These are phyloP conservation scores for Xerocomus spinulosus DNA, from an alignment of 768 basidiomycete species.

Conservation along the genomic window DNA sequence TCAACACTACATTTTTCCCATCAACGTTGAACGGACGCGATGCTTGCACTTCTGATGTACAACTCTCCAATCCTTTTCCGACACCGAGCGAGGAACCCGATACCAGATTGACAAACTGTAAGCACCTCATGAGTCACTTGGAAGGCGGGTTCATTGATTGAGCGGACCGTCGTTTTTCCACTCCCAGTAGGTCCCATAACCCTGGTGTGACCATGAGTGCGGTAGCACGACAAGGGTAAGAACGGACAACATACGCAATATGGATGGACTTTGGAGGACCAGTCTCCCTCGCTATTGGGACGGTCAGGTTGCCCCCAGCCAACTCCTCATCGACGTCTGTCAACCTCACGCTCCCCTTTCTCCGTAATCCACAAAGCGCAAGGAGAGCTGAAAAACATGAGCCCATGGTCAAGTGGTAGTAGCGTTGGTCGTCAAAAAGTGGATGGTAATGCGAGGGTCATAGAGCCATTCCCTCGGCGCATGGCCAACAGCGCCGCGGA, in stretches of 20 bases:
- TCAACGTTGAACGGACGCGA: constrained; percentile 22
- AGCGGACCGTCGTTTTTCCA: constrained; percentile 29
- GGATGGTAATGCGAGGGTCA: not conserved
- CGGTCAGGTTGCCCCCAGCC: too few relatives aligned
- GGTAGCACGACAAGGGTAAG: not conserved
- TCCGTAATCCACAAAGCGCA: not conserved
- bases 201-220: constrained; percentile 14
- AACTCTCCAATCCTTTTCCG: constrained; percentile 33
- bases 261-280: constrained; percentile 19
- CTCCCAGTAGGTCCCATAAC: constrained; percentile 30
- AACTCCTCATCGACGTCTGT: constrained; percentile 18
- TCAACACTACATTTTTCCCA: constrained; percentile 40
- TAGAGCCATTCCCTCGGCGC: not conserved
- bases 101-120: constrained; percentile 33
- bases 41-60: constrained; percentile 30
- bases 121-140: not conserved
- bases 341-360: constrained; percentile 11
- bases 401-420: constrained; percentile 18
- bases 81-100: constrained; percentile 28
- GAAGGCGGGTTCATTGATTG: not conserved
- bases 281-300: not conserved
- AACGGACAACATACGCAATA: constrained; percentile 22
- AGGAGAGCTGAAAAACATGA: constrained; percentile 11
- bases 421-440: constrained; percentile 4
- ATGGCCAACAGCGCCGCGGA: constrained; percentile 9